Base-by-base conservation (phyloP, 768 basidiomycete genomes). In the Hericium alpestre region DNA sequence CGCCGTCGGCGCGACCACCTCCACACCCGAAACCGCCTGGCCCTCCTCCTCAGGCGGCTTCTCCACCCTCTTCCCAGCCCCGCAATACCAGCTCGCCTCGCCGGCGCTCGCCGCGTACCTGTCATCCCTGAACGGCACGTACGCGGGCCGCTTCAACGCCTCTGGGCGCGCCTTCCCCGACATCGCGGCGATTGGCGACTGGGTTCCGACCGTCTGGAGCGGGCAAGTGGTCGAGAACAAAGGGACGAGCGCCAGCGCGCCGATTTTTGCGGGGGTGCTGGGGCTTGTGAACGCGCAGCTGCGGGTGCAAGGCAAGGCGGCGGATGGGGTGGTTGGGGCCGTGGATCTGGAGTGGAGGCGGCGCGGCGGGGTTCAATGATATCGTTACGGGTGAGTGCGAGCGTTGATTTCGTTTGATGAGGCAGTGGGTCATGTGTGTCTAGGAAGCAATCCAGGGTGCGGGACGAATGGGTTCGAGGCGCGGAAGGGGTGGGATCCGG, bases 311-410 rank as follows among this genome's bases (percentile, higher is more conserved):
- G 66, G 65, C 13, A 64, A 65, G 60, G 38, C 60, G 18, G 46
- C 65, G 4, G 4, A 60, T 70, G 20, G 67, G 69, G 10, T 70
- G 67, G 58, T 57, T 70, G 39, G 69, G 69, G 55, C 69, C 69
- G 27, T 60, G 65, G 48, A 53, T 70, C 47, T 54, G 43, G 15
- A 67, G 64, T 55, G 51, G 62, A 10, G 57, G 48, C 23, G 63
- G 63, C 53, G 47, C 59, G 40, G 49, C 49, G 18, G 64, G 61
- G 38, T 53, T 69, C 47, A 66, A 65, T 54, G 67, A 69, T 57
- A 62, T 69, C 55, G 65, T 61, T 18, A 63, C 60, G 38, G 69
- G 66, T n/a, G 20, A 10, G 43, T n/a, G 9, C 32, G 32, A 32
- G 4, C 6, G 25, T 32, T 32, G 32, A 10, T 3, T 10, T 9